Conservation (phyloP, 2,329 filamentous ascomycete species). For the Botrytis paeoniae region DNA sequence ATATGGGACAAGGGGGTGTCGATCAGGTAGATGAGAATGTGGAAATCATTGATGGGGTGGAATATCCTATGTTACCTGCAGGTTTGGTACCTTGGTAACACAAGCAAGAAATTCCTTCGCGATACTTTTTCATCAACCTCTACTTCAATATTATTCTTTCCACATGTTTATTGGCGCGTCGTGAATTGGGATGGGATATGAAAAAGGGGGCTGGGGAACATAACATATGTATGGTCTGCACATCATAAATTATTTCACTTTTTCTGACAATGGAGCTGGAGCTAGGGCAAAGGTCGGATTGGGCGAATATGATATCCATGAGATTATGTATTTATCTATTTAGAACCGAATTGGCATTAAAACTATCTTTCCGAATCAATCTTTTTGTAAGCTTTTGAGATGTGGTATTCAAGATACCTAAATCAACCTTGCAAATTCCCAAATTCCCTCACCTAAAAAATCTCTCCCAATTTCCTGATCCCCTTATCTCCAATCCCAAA, state of each 20-base stretch:
- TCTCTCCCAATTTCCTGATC: too few relatives aligned
- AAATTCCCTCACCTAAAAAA: neutral
- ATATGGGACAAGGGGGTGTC: slow-evolving; percentile 28
- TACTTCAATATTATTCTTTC: neutral
- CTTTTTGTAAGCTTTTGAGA: too few relatives aligned
- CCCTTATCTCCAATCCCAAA: neutral
- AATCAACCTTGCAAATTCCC: too few relatives aligned
- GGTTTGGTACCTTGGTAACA: slow-evolving; percentile 34
- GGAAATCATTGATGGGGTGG: slow-evolving; percentile 36
- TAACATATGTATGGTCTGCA: neutral
- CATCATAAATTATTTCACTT: neutral
- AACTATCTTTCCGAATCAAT: too few relatives aligned
- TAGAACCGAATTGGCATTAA: too few relatives aligned
- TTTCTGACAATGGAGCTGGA: neutral
- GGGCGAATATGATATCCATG: neutral
- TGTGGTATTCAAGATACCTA: too few relatives aligned
- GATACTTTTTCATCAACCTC: neutral
- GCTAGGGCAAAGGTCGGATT: neutral
- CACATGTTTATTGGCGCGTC: neutral
- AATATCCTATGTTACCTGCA: slow-evolving; percentile 36
- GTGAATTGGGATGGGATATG: neutral
- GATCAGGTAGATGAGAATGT: slow-evolving; percentile 20
- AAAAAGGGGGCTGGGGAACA: neutral
- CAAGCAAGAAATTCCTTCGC: neutral
- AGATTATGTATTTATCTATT: too few relatives aligned